Evolutionary conservation across 768 basidiomycete genomes (phyloP).

Genomic region (Dentipellis fragilis): DNA sequence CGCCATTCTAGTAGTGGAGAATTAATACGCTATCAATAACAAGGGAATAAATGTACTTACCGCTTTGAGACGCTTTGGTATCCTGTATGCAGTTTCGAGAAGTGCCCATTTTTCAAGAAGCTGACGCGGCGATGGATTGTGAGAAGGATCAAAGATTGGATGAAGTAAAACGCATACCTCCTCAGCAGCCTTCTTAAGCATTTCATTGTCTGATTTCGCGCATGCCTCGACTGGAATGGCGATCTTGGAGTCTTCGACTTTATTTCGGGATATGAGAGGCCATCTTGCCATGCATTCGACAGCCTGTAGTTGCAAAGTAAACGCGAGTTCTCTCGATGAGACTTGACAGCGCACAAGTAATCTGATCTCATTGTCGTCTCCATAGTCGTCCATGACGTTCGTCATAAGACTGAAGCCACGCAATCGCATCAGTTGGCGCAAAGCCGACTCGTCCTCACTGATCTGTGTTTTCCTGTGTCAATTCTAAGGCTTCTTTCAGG

Average conservation of each 20-base stretch:
- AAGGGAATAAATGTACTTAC: slow-evolving; percentile 19
- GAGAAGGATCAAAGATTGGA: neutral
- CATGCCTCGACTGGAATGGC: slow-evolving; percentile 51
- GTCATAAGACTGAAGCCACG: slow-evolving; percentile 92
- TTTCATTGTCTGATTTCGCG: slow-evolving; percentile 43
- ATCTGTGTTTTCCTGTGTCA: slow-evolving; percentile 38
- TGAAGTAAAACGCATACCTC: slow-evolving; percentile 33
- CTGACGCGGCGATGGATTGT: slow-evolving; percentile 25
- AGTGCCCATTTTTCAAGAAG: slow-evolving; percentile 74
- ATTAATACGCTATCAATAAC: neutral
- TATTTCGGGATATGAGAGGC: slow-evolving; percentile 82
- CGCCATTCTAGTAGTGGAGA: slow-evolving; percentile 16
- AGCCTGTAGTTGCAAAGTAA: slow-evolving; percentile 27
- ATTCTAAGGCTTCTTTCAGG: neutral
- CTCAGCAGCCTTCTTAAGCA: slow-evolving; percentile 47
- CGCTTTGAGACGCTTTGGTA: slow-evolving; percentile 60
- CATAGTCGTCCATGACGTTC: slow-evolving; percentile 73
- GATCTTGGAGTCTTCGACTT: slow-evolving; percentile 72
- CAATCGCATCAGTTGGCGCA: slow-evolving; percentile 81
- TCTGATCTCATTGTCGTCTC: slow-evolving; percentile 60
- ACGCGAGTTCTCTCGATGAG: neutral
- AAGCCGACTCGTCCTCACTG: slow-evolving; percentile 69
- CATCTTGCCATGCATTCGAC: slow-evolving; percentile 63
- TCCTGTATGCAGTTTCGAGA: slow-evolving; percentile 72
- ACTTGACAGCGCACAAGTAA: slow-evolving; percentile 40